Evolutionary conservation across 208 protist species (phyloP), one percentile per base, ranked within the genome.

Genomic region (Leishmania gerbilli): DNA sequence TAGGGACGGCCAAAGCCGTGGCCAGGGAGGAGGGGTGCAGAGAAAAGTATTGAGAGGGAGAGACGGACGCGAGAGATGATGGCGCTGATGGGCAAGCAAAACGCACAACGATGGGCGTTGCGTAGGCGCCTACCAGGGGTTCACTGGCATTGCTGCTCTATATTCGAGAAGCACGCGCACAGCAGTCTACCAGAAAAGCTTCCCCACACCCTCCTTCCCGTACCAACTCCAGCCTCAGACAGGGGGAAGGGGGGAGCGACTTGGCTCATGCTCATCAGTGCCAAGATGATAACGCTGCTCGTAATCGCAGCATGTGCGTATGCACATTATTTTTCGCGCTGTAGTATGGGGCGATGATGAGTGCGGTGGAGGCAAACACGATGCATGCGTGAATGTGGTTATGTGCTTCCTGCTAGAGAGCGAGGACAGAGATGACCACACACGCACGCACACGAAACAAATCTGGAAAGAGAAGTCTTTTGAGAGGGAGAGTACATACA

Each of bases 41-140:
- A 31, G 21, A n/a, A 31, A 72, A 72, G 42, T 0, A 31, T 40
- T 68, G 62, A 49, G 42, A 31, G 42, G 15, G 51, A 78, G 24
- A 77, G 31, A 56, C 15, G 17, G 65, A 76, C 21, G 76, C 2
- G 7, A 81, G 65, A 45, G 34, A 62, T 24, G n/a, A 62, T 34
- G n/a, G 34, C 49, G 74, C 68, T 31, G 47, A 80, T 77, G 34
- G 68, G 37, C 68, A 80, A 51, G 31, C 9, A 58, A 81, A 74
- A 27, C 67, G n/a, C 5, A 37, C 55, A 45, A 27, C 27, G 45
- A 71, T 37, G 13, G 11, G 62, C 31, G 62, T 68, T 34, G 62
- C 31, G 17, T 40, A 42, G 62, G 31, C 31, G 62, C 62, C 13
- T 68, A 68, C 15, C 62, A 68, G 62, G 62, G 31, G 62, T 17